Percentiles rank a stretch among this genome's conserved stretches.
phyloP scores from a whole-genome alignment of 164 flowering plant species.

The Sextonia rubra region DNA sequence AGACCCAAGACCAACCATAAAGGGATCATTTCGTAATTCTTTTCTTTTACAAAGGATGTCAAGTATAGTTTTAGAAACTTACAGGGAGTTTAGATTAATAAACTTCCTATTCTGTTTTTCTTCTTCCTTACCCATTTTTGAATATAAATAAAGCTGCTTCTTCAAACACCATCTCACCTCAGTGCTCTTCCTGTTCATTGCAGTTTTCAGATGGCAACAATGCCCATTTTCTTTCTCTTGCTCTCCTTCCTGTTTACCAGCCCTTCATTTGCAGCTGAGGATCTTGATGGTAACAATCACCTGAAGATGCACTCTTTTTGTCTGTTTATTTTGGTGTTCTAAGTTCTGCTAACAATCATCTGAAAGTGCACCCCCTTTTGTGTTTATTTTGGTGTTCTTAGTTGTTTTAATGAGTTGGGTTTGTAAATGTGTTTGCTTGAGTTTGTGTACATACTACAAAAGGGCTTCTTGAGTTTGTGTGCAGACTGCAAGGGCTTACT shows the following conservation, averaged over 20 bases:
- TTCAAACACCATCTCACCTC: not conserved
- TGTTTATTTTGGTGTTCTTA: not conserved
- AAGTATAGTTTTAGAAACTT: too few species aligned
- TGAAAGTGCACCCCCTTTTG: not conserved
- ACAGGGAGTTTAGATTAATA: not conserved
- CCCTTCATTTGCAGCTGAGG: not conserved
- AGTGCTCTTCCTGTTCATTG: too few species aligned
- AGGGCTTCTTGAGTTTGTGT: not conserved
- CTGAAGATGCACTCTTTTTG: not conserved
- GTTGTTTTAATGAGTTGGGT: not conserved
- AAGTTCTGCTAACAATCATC: too few species aligned
- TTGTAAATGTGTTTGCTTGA: not conserved
- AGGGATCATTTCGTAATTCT: not conserved
- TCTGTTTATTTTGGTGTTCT: not conserved
- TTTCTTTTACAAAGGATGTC: not conserved
- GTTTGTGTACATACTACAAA: not conserved
- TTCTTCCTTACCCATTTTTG: not conserved
- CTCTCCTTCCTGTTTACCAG: not conserved
- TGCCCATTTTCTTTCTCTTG: slow-evolving; percentile 1
- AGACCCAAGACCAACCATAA: not conserved
- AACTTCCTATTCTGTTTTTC: not conserved
- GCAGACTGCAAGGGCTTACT: not conserved
- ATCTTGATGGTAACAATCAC: slow-evolving; percentile 2
- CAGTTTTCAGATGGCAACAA: not conserved
- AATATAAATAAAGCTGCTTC: not conserved